Percentiles rank a stretch among this genome's conserved stretches.
Evolutionary conservation across 164 flowering plant genomes (phyloP).

Genomic region (Malania oleifera): DNA sequence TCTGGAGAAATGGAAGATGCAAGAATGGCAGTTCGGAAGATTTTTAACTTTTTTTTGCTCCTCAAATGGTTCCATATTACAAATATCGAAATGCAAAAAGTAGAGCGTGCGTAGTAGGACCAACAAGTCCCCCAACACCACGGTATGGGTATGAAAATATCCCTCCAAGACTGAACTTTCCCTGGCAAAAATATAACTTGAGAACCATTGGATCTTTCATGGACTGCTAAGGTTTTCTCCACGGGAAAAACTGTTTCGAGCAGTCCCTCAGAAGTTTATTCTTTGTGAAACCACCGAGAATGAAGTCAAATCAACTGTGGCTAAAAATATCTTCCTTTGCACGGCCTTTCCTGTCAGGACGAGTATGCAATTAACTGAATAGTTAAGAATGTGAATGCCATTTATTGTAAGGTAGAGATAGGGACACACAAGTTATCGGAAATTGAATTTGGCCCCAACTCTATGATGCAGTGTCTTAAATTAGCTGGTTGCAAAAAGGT

Average conservation of each 20-base stretch:
- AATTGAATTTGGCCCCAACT: too few relatives aligned
- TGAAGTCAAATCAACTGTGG: constrained; percentile 1
- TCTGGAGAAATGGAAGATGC: too few relatives aligned
- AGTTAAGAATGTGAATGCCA: too few relatives aligned
- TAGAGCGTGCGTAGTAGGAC: too few relatives aligned
- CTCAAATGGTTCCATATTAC: background rate
- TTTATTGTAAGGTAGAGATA: too few relatives aligned
- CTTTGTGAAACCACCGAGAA: constrained; percentile 4
- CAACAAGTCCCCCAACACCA: background rate
- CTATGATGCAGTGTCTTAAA: too few relatives aligned
- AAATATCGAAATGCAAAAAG: constrained; percentile 2
- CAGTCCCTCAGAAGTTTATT: constrained; percentile 12
- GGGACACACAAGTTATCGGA: too few relatives aligned
- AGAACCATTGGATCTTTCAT: background rate
- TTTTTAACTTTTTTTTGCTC: background rate
- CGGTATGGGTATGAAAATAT: background rate
- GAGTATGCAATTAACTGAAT: constrained; percentile 4
- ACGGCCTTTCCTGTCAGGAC: constrained; percentile 62
- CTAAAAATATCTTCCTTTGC: constrained; percentile 58
- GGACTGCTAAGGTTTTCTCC: background rate
- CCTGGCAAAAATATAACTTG: background rate
- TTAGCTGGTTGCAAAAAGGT: too few relatives aligned
- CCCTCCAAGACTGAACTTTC: constrained; percentile 1
- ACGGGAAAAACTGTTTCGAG: constrained; percentile 1
- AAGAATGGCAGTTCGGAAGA: background rate